phyloP scores from a whole-genome alignment of 345 rosid species.

The Pistacia atlantica region DNA sequence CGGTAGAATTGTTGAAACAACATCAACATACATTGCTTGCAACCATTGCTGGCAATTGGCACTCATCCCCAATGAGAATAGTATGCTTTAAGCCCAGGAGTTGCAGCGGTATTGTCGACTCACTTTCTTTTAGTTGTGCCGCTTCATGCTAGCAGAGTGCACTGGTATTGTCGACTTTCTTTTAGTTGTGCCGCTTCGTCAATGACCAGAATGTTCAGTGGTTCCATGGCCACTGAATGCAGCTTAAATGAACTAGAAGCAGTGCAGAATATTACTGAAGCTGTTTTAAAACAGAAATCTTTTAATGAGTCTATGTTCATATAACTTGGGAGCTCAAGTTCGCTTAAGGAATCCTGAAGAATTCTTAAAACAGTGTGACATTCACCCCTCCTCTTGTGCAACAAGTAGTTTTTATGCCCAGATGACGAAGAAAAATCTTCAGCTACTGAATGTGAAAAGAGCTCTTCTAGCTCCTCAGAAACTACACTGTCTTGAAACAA shows the following conservation, averaged over 20 bases:
- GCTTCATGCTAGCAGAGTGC: too few relatives aligned
- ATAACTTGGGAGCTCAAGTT: too few relatives aligned
- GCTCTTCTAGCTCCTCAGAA: too few relatives aligned
- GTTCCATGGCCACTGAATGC: conserved; percentile 20
- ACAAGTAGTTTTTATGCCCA: too few relatives aligned
- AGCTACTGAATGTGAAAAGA: too few relatives aligned
- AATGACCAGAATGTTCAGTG: conserved; percentile 45
- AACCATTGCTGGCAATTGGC: conserved; percentile 54
- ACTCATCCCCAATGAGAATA: conserved; percentile 56
- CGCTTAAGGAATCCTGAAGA: too few relatives aligned
- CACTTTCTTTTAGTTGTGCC: conserved; percentile 62
- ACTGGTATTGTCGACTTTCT: conserved; percentile 58
- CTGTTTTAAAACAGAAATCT: neutral
- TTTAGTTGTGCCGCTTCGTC: conserved; percentile 50
- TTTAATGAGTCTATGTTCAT: too few relatives aligned
- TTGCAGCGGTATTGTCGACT: conserved; percentile 54
- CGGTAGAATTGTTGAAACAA: neutral
- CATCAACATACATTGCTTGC: conserved; percentile 39
- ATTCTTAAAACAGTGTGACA: too few relatives aligned
- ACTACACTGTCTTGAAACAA: conserved; percentile 8
- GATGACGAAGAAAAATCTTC: too few relatives aligned
- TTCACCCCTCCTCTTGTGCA: too few relatives aligned
- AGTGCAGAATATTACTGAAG: conserved; percentile 46
- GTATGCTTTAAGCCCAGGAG: conserved; percentile 41
- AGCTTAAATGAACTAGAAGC: conserved; percentile 41